Conservation (phyloP, 2,329 filamentous ascomycete species). For the Pseudocercospora pini-densiflorae region DNA sequence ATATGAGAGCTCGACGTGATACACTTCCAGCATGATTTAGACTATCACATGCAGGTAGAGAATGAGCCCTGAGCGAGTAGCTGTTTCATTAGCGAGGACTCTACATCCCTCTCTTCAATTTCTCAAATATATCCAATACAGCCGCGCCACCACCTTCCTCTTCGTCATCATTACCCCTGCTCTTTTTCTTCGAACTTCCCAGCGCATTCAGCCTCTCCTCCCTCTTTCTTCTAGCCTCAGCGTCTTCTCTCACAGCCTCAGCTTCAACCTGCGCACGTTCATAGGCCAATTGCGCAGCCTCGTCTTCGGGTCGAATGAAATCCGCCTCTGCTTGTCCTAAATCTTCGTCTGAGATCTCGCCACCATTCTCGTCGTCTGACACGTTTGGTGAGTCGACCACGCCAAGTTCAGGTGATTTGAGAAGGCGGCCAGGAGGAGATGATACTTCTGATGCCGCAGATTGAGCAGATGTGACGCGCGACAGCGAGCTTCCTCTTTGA, state of each 20-base stretch:
- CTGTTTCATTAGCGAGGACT: background rate
- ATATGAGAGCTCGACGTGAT: too few relatives aligned
- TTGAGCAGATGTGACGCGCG: conserved; percentile 34
- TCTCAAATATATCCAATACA: conserved; percentile 40
- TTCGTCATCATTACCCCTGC: conserved; percentile 33
- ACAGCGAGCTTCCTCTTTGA: conserved; percentile 34
- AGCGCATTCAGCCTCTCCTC: conserved; percentile 23
- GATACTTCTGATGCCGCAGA: conserved; percentile 42
- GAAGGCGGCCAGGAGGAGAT: conserved; percentile 52
- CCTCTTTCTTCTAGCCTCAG: conserved; percentile 34
- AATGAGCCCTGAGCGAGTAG: background rate
- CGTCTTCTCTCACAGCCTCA: conserved; percentile 40
- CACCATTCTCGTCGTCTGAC: conserved; percentile 29
- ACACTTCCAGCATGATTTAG: too few relatives aligned
- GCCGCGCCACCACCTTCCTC: conserved; percentile 34
- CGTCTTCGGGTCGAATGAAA: conserved; percentile 39
- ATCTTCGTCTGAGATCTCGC: conserved; percentile 34
- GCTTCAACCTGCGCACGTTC: conserved; percentile 39
- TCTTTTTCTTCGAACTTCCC: conserved; percentile 24
- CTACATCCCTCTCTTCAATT: conserved; percentile 39
- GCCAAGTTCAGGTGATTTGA: conserved; percentile 38
- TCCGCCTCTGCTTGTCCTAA: conserved; percentile 22
- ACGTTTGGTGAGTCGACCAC: background rate
- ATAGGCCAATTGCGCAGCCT: conserved; percentile 40
- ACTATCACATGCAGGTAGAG: background rate